Conservation (phyloP, 1,139 yeast genomes). For the Suhomyces terraborum region DNA sequence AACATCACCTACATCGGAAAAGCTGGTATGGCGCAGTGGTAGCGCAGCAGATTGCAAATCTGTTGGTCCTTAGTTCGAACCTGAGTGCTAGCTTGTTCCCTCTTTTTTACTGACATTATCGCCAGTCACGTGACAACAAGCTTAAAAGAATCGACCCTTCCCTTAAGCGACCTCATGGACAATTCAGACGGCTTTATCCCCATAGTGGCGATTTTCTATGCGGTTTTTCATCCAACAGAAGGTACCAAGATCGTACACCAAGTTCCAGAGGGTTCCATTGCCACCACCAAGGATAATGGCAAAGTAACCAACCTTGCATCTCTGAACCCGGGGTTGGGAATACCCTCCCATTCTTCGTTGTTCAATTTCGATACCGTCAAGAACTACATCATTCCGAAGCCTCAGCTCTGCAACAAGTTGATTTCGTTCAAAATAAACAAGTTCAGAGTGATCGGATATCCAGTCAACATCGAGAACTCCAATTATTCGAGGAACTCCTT, state of each 20-base stretch:
- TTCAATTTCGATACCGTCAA: constrained; percentile 85
- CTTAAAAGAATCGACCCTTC: background rate
- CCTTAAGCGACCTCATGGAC: constrained; percentile 29
- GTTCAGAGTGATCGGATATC: constrained; percentile 83
- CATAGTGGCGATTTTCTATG: constrained; percentile 81
- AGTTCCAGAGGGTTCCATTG: constrained; percentile 70
- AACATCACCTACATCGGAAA: constrained; percentile 5
- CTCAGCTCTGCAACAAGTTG: constrained; percentile 81
- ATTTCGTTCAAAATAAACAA: constrained; percentile 72
- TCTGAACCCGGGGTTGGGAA: background rate
- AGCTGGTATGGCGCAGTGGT: constrained; percentile 58
- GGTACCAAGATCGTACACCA: constrained; percentile 95
- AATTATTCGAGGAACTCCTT: constrained; percentile 88
- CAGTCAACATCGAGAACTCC: constrained; percentile 75
- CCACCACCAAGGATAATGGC: constrained; percentile 23
- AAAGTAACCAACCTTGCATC: background rate
- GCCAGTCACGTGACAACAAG: constrained; percentile 8
- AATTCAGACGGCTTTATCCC: constrained; percentile 70
- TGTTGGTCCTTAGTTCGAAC: constrained; percentile 56
- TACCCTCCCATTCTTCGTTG: constrained; percentile 33
- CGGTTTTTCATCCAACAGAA: constrained; percentile 92
- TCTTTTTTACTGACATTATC: constrained; percentile 9
- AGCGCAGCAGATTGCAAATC: constrained; percentile 60
- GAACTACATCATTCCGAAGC: constrained; percentile 91
- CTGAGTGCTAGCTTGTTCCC: constrained; percentile 47